These are phyloP conservation scores for Meira nashicola DNA, from an alignment of 1,284 basidiomycete species.

Conservation along the genomic window DNA sequence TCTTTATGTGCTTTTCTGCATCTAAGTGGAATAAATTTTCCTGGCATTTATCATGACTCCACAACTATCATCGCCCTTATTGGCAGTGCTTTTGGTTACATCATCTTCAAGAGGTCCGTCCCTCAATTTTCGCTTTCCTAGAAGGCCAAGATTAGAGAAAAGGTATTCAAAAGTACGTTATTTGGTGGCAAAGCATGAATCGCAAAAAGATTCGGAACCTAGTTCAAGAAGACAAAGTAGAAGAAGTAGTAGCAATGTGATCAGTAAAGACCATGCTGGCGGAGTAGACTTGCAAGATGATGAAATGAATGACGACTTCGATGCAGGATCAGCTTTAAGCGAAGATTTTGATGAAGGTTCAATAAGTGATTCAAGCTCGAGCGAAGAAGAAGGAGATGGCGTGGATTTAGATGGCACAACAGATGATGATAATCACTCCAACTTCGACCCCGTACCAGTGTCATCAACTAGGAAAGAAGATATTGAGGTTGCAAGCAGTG, in stretches of 20 bases:
- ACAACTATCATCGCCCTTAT: constrained; percentile 21
- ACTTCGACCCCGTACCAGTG: no score
- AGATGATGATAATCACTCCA: background rate
- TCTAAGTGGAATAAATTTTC: background rate
- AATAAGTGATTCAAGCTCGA: background rate
- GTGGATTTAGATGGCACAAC: background rate
- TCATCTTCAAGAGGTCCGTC: constrained; percentile 42
- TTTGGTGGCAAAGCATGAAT: constrained; percentile 22
- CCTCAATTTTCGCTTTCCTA: constrained; percentile 48
- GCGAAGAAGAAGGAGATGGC: background rate
- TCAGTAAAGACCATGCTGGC: background rate
- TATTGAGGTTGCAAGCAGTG: constrained; percentile 1
- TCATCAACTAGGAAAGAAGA: background rate
- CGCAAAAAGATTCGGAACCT: background rate
- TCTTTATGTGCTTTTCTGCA: background rate
- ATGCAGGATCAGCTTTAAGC: background rate
- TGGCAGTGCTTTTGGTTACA: constrained; percentile 46
- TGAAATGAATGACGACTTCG: background rate
- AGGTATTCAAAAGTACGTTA: constrained; percentile 42
- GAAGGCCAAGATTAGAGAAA: constrained; percentile 35
- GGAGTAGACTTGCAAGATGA: constrained; percentile 2
- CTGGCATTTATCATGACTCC: background rate
- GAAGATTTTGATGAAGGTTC: constrained; percentile 1
- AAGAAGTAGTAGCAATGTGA: background rate
- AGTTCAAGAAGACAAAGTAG: background rate